Evolutionary conservation across 108 stramenopile species (phyloP).

Genomic region (Skeletonema costatum): DNA sequence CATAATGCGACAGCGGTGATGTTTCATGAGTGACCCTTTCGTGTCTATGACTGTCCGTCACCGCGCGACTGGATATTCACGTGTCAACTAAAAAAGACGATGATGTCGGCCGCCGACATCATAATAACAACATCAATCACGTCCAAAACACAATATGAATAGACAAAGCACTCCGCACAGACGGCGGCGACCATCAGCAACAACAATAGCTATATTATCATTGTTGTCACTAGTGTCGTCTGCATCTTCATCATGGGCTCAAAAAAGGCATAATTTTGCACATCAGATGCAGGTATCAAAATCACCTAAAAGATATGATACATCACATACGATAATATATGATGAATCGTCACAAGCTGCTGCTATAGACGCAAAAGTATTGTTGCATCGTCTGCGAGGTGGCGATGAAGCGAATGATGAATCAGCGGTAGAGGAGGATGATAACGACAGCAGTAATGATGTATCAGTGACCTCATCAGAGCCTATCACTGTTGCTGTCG

Average conservation of each 20-base stretch:
- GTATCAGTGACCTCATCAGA: not conserved
- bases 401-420: slow-evolving; percentile 6
- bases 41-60: too few relatives aligned
- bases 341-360: not conserved
- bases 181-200: not conserved
- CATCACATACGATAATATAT: too few relatives aligned
- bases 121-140: too few relatives aligned
- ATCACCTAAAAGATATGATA: not conserved
- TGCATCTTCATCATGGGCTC: not conserved
- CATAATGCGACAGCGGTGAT: too few relatives aligned
- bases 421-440: not conserved
- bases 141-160: too few relatives aligned
- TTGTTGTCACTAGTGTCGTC: not conserved
- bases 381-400: slow-evolving; percentile 11
- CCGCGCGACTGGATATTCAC: too few relatives aligned
- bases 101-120: too few relatives aligned
- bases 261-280: not conserved
- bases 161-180: not conserved
- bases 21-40: too few relatives aligned
- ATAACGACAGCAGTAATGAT: not conserved
- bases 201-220: not conserved
- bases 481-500: not conserved
- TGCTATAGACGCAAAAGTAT: not conserved
- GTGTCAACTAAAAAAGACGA: too few relatives aligned
- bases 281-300: not conserved